Conservation (phyloP, 192 early-diverging fungal genomes). For the Phlyctochytrium planicorne region DNA sequence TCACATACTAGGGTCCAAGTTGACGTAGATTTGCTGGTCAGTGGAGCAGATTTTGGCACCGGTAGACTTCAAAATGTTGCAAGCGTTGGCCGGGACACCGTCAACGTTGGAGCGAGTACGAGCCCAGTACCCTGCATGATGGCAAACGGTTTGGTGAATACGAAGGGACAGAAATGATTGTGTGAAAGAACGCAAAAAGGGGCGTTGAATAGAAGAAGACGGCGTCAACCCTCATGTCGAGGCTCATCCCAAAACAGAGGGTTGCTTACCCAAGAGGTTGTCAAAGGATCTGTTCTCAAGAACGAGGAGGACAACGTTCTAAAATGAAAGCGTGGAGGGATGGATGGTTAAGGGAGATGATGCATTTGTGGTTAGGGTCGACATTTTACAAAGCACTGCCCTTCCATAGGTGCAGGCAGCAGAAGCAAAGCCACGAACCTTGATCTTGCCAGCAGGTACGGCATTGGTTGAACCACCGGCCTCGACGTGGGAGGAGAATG, state of each 20-base stretch:
- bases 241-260: neutral
- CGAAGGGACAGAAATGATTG: too few species aligned
- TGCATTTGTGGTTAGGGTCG: too few species aligned
- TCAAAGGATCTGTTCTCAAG: constrained; percentile 40
- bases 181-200: neutral
- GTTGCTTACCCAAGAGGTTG: constrained; percentile 21
- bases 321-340: too few species aligned
- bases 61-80: constrained; percentile 15
- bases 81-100: constrained; percentile 5
- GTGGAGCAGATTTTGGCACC: constrained; percentile 8
- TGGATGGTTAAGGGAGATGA: too few species aligned
- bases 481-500: neutral
- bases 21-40: neutral
- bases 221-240: too few species aligned
- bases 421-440: too few species aligned
- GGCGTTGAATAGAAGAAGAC: neutral
- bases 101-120: constrained; percentile 7
- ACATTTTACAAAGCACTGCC: too few species aligned
- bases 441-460: neutral
- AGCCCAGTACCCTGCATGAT: neutral
- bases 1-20: neutral
- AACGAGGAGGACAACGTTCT: constrained; percentile 28
- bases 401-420: too few species aligned
- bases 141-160: too few species aligned
- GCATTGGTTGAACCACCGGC: neutral